Base-by-base conservation (phyloP, 129 eudicot species). In the Artemisia argyi region DNA sequence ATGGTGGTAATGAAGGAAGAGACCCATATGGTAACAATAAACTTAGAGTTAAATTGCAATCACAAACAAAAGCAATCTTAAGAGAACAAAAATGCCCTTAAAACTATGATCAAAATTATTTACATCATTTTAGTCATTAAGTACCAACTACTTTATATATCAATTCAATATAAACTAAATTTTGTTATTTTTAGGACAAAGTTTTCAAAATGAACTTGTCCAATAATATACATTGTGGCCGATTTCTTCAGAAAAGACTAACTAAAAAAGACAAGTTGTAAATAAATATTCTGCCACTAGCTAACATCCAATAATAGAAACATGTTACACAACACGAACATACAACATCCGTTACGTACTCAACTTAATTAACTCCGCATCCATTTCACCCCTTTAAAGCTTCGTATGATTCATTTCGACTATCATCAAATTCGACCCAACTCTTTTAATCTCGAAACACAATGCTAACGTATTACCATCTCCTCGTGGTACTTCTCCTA, bases 401-500 rank as follows among this genome's bases (percentile, higher is more conserved):
- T 15, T 10, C 28, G 1, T 16, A 11, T 57, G 28, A n/a, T 17
- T 4, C 28, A 48, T 16, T 14, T 59, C 64, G 62, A 49, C 20
- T 14, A 9, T 11, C 53, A 35, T 12, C 71, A 14, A 42, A 26
- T 39, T 7, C n/a, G 44, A 50, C 9, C 55, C 42, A 6, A 3
- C 1, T 11, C 4, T 14, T 14, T 9, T 20, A 51, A 39, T 63
- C 53, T 56, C 56, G 15, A 73, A 3, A 46, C 13, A 65, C 52
- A 65, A 54, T 6, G 44, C 35, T 35, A 48, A 49, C 13, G 51
- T 50, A n/a, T 4, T 49, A 48, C 75, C 66, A 16, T 13, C n/a
- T 62, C 58, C 66, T 74, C 58, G 46, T 13, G 7, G 22, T 68
- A 20, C 63, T 74, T 59, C 19, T 76, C 57, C 62, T 52, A 5